Evolutionary conservation across 305 asterid genomes (phyloP).

Genomic region (Fraxinus latifolia): DNA sequence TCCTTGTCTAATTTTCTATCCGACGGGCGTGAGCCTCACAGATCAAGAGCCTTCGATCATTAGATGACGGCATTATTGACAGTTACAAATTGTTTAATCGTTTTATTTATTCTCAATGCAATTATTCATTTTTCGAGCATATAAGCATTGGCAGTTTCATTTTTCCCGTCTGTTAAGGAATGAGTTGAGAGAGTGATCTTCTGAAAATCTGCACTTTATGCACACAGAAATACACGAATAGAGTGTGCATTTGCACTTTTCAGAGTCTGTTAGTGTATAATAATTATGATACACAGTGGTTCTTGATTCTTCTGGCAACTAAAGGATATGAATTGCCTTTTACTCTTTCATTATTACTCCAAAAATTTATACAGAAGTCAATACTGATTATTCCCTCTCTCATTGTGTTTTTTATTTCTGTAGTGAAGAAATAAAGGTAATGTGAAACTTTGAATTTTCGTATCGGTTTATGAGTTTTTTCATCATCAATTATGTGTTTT

Average conservation of each 20-base stretch:
- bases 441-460: neutral
- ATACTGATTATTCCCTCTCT: neutral
- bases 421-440: conserved; percentile 9
- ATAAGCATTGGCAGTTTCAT: conserved; percentile 17
- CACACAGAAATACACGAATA: conserved; percentile 3
- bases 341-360: conserved; percentile 7
- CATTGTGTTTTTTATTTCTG: neutral
- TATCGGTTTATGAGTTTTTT: conserved; percentile 11
- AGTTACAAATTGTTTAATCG: conserved; percentile 23
- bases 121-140: neutral
- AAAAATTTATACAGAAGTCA: neutral
- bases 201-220: neutral
- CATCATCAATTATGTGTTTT: neutral
- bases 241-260: conserved; percentile 16
- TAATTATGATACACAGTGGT: neutral
- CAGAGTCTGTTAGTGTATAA: neutral
- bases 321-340: conserved; percentile 2
- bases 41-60: conserved; percentile 21
- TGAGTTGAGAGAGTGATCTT: conserved; percentile 1
- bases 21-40: conserved; percentile 11
- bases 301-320: conserved; percentile 4
- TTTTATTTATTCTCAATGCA: conserved; percentile 12
- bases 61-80: conserved; percentile 21
- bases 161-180: conserved; percentile 21
- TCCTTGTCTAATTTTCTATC: neutral